Base-by-base conservation (phyloP, 2,329 filamentous ascomycete genomes). In the Penicillium aurantiogriseum region DNA sequence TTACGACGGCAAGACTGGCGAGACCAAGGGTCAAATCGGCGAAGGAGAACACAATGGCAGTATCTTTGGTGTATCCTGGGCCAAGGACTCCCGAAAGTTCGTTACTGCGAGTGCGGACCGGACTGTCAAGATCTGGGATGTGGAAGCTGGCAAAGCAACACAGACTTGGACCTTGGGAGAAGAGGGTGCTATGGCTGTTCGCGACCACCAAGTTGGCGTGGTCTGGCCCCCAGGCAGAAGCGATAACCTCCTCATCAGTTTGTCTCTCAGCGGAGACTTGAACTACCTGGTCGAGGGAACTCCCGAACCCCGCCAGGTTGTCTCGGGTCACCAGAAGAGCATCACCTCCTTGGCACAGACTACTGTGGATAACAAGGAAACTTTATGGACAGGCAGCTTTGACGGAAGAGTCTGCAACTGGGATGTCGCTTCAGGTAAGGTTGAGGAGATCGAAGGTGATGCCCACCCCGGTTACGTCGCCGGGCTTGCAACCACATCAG, bases 1-100 rank as follows among this genome's bases (percentile, higher is more conserved):
- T 10, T 99, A 97, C 72, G 92, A 99, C 72, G 94, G 93, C 61
- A 96, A 96, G 82, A 96, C 92, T 17, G 94, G 94, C 31, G 92
- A 96, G 71, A 83, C 88, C 1, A 90, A 86, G 44, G 84, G 80
- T 58, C 83, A 90, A 65, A 88, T 99, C 67, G 73, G 75, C 8
- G 77, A 79, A 58, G 89, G 89, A 10, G 88, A 93, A 63, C 94
- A 99, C 74, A 93, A 87, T 6, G 94, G 94, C 47, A 96, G 91
- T 72, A 94, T 99, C 57, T 96, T 97, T 70, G 88, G 88, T 23
- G 87, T 97, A 5, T 91, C 90, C 19, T 99, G 94, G 94, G 85
- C 90, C 1, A 85, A 86, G 59, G 92, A 97, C 72, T 92, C 91
- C 27, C 92, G 87, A 70, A 86, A 85, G 66, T 87, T 99, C 63